Evolutionary conservation across 371 early-diverging fungal genomes (phyloP), one percentile per base, ranked within the genome.

Genomic region (Circinella umbellata): DNA sequence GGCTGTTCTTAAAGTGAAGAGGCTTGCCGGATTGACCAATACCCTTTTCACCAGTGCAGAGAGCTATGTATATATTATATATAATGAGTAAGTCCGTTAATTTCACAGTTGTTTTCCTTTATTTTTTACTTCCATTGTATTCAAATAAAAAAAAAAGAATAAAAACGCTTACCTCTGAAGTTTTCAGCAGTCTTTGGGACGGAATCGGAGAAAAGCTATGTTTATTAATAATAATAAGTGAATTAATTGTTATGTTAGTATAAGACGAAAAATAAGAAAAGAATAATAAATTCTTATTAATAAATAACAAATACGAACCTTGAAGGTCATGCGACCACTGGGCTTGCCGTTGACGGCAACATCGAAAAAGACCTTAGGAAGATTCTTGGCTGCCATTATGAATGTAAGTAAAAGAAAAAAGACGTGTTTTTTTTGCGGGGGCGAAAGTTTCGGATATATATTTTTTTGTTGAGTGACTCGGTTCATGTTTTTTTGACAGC

Each of bases 161-260:
- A 27, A 27, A 27, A 48, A 17, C 48, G 17, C 69, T 93, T 80
- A 54, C 86, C 88, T 55, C 97, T 88, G 83, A 99, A 99, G 91
- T 99, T 99, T 76, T 99, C 98, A 38, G 95, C 94, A 4, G 99
- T 99, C 80, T 91, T 94, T 55, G 99, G 99, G 10, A 93, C 94
- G 20, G 92, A 90, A 77, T 99, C 96, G 15, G 88, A 80, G 80
- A 93, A 93, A 42, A 99, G 93, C 88, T 97, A 27, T 27, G 2
- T 27, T 27, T 27, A 27, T 27, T 27, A 27, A 27, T 27, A 27
- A 27, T 27, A 27, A 27, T 27, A 27, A 27, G 27, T 27, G 27
- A 27, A 27, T 27, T 0, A 2, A 27, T 2, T 27, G 27, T 27
- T 27, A 27, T 27, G 27, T 27, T 27, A 27, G 27, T 27, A 27